Evolutionary conservation across 1,284 basidiomycete genomes (phyloP).

Genomic region (Hemileia vastatrix): DNA sequence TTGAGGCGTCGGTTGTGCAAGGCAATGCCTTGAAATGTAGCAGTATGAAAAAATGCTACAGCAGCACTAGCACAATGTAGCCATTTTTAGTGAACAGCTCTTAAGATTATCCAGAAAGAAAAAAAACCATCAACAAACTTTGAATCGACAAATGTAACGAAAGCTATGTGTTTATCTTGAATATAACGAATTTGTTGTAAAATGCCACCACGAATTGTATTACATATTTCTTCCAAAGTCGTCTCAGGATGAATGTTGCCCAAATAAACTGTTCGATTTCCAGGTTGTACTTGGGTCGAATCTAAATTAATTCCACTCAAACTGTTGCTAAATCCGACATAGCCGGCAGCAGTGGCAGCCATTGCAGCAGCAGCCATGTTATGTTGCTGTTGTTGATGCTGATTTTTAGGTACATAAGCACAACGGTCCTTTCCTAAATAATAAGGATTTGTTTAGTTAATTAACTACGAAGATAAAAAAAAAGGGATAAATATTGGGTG

Average conservation of each 20-base stretch:
- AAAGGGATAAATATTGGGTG: constrained; percentile 17
- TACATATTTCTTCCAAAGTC: constrained; percentile 81
- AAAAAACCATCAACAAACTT: constrained; percentile 19
- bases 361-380: constrained; percentile 43
- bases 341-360: constrained; percentile 30
- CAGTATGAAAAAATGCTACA: constrained; percentile 80
- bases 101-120: constrained; percentile 23
- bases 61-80: constrained; percentile 65
- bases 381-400: constrained; percentile 52
- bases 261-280: constrained; percentile 82
- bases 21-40: constrained; percentile 72
- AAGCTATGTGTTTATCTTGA: constrained; percentile 83
- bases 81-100: constrained; percentile 72
- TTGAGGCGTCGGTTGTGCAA: constrained; percentile 83
- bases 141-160: constrained; percentile 36
- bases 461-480: constrained; percentile 30
- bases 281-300: constrained; percentile 32
- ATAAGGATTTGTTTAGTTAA: constrained; percentile 16
- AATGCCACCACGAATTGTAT: constrained; percentile 81
- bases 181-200: constrained; percentile 74
- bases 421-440: constrained; percentile 55
- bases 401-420: constrained; percentile 82
- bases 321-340: constrained; percentile 23
- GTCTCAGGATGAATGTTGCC: constrained; percentile 92
- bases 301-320: constrained; percentile 20